A percentile compares a stretch with the other conserved stretches of the same genome.
phyloP scores from a whole-genome alignment of 2,329 filamentous ascomycete genomes.

The Malbranchea cinnamomea region DNA sequence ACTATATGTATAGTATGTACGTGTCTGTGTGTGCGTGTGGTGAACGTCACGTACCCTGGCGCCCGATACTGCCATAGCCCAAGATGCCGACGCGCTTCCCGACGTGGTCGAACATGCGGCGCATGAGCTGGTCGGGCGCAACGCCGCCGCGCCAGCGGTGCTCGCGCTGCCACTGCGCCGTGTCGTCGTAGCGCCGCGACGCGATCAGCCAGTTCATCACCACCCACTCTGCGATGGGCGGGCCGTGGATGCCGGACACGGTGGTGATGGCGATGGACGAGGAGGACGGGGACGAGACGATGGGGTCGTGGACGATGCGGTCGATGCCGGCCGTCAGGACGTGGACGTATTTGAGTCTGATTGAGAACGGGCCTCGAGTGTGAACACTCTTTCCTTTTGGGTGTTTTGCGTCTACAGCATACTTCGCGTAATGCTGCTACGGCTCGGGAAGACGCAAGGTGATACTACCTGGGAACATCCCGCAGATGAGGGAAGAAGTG shows the following conservation, averaged over 20 bases:
- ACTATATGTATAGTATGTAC: too few relatives aligned
- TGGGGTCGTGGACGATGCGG: conserved; percentile 36
- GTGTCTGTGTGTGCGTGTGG: too few relatives aligned
- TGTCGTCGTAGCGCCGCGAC: conserved; percentile 37
- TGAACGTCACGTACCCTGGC: conserved; percentile 35
- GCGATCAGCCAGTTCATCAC: conserved; percentile 46
- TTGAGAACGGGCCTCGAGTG: too few relatives aligned
- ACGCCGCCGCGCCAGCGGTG: conserved; percentile 35
- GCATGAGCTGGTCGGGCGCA: conserved; percentile 17
- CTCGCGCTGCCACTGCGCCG: conserved; percentile 44
- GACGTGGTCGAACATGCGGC: conserved; percentile 37
- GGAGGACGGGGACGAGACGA: conserved; percentile 36
- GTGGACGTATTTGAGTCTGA: conserved; percentile 37
- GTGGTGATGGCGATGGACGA: conserved; percentile 40
- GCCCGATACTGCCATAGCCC: conserved; percentile 48
- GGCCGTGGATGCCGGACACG: conserved; percentile 43
- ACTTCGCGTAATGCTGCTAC: too few relatives aligned
- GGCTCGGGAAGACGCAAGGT: neutral
- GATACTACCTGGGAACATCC: conserved; percentile 15
- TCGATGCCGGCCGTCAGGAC: conserved; percentile 44
- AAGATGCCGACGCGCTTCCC: conserved; percentile 45
- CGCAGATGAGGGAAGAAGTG: conserved; percentile 23
- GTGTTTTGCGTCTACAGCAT: too few relatives aligned
- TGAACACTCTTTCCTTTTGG: conserved; percentile 4
- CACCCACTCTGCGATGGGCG: conserved; percentile 53